Evolutionary conservation across 2,329 filamentous ascomycete genomes (phyloP), one percentile per base, ranked within the genome.

Genomic region (Chalaropsis thielavioides): DNA sequence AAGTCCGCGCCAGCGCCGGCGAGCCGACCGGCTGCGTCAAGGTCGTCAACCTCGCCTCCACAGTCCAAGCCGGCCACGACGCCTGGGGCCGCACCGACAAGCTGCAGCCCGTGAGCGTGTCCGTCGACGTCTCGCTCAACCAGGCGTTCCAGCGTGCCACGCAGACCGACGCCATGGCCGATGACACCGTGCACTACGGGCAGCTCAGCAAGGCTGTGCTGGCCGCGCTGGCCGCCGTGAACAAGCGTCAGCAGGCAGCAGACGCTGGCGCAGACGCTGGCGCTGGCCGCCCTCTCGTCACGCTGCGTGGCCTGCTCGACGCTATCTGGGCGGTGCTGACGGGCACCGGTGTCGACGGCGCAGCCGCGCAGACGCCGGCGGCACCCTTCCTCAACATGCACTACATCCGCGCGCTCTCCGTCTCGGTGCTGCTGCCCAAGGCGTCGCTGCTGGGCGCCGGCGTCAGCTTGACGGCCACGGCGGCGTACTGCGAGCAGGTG

Each of bases 171-270:
- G 75, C 75, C 8, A 80, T 92, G 41, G 80, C 83, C 58, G 73
- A 74, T n/a, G 87, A 87, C 71, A 91, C 88, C 1, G 83, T 90
- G 27, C 86, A 92, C 75, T 92, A 92, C 71, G 88, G 88, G 1
- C 79, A 76, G 10, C 77, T 91, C 15, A 85, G 83, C 75, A 90
- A 90, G 74, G 77, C 78, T 0, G 77, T 91, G 15, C 75, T 86
- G 40, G 73, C 74, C 27, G 76, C 75, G 13, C 71, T 85, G 31
- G 72, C 74, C 58, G 68, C 72, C n/a, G 69, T 72, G 56, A 66
- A 67, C 31, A 22, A 65, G 63, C 38, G 63, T 1, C 60, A 67
- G 51, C 60, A 49, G 41, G 51, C 60, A 13, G 27, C 49, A 15
- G 63, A 63, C 44, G 58, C 64, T 43, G 40, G 56, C 1, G 44